Percentiles rank a stretch among this genome's conserved stretches.
phyloP scores from a whole-genome alignment of 768 basidiomycete genomes.

The Phaeotremella skinneri region DNA sequence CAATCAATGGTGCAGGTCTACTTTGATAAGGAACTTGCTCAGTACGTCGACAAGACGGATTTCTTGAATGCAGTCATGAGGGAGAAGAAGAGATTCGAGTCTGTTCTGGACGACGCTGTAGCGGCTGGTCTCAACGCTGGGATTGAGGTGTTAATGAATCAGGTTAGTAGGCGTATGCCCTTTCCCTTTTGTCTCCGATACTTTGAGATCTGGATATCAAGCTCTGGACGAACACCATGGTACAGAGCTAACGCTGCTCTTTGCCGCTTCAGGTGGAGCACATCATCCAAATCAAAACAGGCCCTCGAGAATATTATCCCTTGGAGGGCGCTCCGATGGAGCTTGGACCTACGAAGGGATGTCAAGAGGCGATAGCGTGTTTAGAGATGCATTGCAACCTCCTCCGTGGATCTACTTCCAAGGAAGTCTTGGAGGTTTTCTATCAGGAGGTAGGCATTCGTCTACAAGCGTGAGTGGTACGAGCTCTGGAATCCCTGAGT shows the following conservation, averaged over 20 bases:
- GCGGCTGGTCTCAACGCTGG: slow-evolving; percentile 91
- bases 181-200: too few species aligned
- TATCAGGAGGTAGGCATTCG: slow-evolving; percentile 96
- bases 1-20: slow-evolving; percentile 97
- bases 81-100: slow-evolving; percentile 96
- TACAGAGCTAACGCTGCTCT: slow-evolving; percentile 2
- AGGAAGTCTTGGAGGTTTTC: slow-evolving; percentile 95
- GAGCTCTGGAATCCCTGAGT: not conserved
- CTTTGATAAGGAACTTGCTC: slow-evolving; percentile 91
- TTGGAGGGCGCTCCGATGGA: slow-evolving; percentile 74
- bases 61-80: slow-evolving; percentile 88
- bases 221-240: not conserved
- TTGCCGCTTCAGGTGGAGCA: slow-evolving; percentile 72
- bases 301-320: slow-evolving; percentile 86
- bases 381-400: slow-evolving; percentile 87
- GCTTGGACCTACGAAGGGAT: slow-evolving; percentile 79
- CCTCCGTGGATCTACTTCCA: slow-evolving; percentile 86
- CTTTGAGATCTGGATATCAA: too few species aligned
- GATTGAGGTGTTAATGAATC: slow-evolving; percentile 91
- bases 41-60: slow-evolving; percentile 85
- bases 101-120: slow-evolving; percentile 85
- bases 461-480: slow-evolving; percentile 65
- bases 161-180: slow-evolving; percentile 56
- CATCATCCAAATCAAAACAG: slow-evolving; percentile 76
- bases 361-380: slow-evolving; percentile 83